phyloP scores from a whole-genome alignment of 2,329 filamentous ascomycete species.

The Tolypocladium cylindrosporum region DNA sequence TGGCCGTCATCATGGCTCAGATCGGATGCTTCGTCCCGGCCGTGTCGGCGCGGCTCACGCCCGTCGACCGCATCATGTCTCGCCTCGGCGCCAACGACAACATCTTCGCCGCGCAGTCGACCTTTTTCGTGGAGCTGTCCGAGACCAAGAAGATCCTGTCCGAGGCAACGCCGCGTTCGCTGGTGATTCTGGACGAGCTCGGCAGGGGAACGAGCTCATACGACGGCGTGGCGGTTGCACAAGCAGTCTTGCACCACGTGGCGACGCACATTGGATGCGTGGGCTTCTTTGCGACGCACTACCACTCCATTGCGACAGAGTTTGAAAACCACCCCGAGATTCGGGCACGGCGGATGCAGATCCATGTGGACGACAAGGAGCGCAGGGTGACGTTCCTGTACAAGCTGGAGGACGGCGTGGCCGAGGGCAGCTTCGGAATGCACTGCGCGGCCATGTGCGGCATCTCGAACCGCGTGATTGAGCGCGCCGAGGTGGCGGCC shows the following conservation, averaged over 20 bases:
- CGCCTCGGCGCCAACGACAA: constrained; percentile 96
- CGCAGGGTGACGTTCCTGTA: constrained; percentile 94
- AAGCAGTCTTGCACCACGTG: constrained; percentile 93
- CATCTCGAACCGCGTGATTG: constrained; percentile 72
- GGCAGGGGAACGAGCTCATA: constrained; percentile 92
- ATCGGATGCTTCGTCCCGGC: constrained; percentile 90
- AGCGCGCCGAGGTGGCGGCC: constrained; percentile 79
- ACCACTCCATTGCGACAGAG: constrained; percentile 86
- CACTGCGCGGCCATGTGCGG: constrained; percentile 98
- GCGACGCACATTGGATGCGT: constrained; percentile 87
- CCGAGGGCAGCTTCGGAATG: constrained; percentile 97
- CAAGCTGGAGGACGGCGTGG: constrained; percentile 84
- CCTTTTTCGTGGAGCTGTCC: constrained; percentile 94
- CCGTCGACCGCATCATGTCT: constrained; percentile 96
- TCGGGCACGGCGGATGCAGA: constrained; percentile 79
- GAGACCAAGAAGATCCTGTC: constrained; percentile 97
- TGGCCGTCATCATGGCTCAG: constrained; percentile 95
- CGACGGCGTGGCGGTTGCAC: constrained; percentile 91
- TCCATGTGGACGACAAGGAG: constrained; percentile 77
- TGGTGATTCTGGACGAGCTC: constrained; percentile 94
- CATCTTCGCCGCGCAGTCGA: constrained; percentile 95
- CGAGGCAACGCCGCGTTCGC: constrained; percentile 84
- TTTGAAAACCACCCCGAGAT: constrained; percentile 88
- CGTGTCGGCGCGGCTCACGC: constrained; percentile 70
- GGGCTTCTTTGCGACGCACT: constrained; percentile 96